phyloP scores from a whole-genome alignment of 208 protist species.

The Crithidia sp. region DNA sequence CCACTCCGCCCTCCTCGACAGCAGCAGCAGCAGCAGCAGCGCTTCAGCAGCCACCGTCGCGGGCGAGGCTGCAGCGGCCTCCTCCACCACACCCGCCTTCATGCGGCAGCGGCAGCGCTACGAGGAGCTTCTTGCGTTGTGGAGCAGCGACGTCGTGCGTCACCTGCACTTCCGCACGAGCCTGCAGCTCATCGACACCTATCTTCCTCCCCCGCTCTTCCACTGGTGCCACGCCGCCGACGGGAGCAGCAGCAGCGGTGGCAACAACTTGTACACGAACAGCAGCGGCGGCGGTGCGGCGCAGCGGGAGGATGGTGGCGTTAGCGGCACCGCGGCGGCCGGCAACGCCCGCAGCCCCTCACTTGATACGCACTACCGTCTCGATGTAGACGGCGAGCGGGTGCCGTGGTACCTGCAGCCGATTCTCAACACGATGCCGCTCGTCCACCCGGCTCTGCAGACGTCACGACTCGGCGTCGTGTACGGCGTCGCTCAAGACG shows the following conservation, averaged over 20 bases:
- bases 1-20: not conserved
- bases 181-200: constrained; percentile 62
- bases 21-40: not conserved
- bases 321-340: not conserved
- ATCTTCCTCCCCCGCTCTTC: constrained; percentile 48
- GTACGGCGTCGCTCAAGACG: constrained; percentile 26
- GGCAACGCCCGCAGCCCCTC: not conserved
- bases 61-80: not conserved
- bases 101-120: constrained; percentile 2
- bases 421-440: constrained; percentile 22
- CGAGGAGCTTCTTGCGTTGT: constrained; percentile 19
- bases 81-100: not conserved
- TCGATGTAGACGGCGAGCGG: constrained; percentile 23
- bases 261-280: no score
- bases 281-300: constrained; percentile 9
- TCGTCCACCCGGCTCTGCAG: constrained; percentile 23
- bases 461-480: constrained; percentile 26
- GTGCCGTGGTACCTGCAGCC: constrained; percentile 38
- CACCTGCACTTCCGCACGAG: constrained; percentile 45
- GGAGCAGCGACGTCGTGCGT: constrained; percentile 29
- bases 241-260: not conserved
- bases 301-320: not conserved
- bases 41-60: not conserved
- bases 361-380: not conserved
- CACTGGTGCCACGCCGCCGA: constrained; percentile 6